Base-by-base conservation (phyloP, 208 protist species). In the Vickermania spadyakhi region DNA sequence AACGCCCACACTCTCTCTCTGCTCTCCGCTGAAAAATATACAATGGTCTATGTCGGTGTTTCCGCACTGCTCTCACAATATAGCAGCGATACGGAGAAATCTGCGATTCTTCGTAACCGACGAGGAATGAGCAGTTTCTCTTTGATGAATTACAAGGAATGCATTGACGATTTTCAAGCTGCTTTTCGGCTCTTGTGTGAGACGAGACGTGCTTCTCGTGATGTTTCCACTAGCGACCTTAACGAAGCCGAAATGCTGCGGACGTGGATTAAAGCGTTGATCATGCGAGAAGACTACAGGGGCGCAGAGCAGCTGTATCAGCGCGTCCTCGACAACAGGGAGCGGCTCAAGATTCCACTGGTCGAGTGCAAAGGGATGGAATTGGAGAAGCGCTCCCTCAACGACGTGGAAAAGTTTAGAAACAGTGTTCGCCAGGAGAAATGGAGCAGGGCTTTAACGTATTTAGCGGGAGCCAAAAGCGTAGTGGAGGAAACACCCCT, bases 91-190 rank as follows among this genome's bases (percentile, higher is more conserved):
- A 5, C 55, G 13, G 28, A 18, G 7, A 14, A 45, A 63, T 3
- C 45, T 67, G 18, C 69, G 66, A 28, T 62, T 56, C 22, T 62
- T 4, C 2, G 54, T 54, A 11, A 55, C 49, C 25, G 60, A 57
- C 79, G 86, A 7, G 79, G 76, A 22, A 3, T 73, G 14, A 87
- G 81, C 68, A 86, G 71, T 58, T 80, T 70, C 58, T 64, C 66
- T 7, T 64, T 94, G 0, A 64, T 94, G n/a, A 78, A 86, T 18
- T 94, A 77, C 57, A 76, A 75, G 3, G 87, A 89, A 52, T 88
- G 84, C 60, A 65, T 72, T 28, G 76, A 88, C 54, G 85, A 93
- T 62, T 80, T 72, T 64, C 51, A 55, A 11, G 25, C 26, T 5
- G 25, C 25, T 5, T 13, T 28, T 22, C 21, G 51, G 5, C 25